Conservation (phyloP, 73 alveolate species). For the Tetrahymena thermophila region DNA sequence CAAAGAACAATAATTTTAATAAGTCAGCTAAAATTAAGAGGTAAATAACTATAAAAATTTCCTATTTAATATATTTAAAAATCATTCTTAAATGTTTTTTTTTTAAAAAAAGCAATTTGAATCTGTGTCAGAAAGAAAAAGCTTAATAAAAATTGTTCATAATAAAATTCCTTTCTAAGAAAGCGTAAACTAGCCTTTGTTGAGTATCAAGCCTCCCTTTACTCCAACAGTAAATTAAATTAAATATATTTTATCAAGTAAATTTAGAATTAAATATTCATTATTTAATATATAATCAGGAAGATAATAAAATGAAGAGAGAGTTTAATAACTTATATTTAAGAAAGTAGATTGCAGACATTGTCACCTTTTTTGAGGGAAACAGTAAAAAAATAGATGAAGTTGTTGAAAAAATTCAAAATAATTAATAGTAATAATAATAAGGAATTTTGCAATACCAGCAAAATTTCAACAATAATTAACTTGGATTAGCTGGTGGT, state of each 20-base stretch:
- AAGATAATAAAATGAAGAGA: not conserved
- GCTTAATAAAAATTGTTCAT: not conserved
- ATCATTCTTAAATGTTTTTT: no score
- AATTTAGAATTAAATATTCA: not conserved
- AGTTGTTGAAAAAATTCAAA: not conserved
- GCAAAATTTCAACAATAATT: not conserved
- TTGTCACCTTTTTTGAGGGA: not conserved
- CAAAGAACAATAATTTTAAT: not conserved
- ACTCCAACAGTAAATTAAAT: not conserved
- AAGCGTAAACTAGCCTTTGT: not conserved
- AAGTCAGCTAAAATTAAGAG: not conserved
- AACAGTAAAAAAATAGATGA: not conserved
- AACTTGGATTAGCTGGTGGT: not conserved
- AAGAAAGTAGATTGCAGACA: not conserved
- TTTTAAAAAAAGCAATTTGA: not conserved
- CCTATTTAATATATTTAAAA: not conserved
- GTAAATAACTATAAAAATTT: not conserved
- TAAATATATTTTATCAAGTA: not conserved
- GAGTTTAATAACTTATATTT: not conserved
- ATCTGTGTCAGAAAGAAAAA: not conserved
- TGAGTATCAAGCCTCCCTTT: not conserved
- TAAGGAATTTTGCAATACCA: not conserved
- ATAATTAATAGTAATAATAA: not conserved
- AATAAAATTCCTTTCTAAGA: not conserved
- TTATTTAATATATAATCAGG: not conserved